Base-by-base conservation (phyloP, 2,329 filamentous ascomycete genomes). In the Hypoxylon sp. region DNA sequence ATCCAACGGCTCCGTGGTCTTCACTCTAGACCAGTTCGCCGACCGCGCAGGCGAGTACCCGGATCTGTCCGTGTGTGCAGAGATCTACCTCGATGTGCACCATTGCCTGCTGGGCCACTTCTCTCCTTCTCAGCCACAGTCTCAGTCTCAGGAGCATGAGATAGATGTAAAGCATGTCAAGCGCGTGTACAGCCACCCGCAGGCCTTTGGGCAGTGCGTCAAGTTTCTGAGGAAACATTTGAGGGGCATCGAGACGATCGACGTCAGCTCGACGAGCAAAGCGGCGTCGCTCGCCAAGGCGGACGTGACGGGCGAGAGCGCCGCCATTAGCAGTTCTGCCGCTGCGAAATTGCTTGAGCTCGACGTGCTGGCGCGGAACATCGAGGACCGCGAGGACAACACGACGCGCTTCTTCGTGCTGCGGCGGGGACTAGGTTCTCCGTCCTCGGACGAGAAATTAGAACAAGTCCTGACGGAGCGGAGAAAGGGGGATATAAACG, bases 201-300 rank as follows among this genome's bases (percentile, higher is more conserved):
- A 99, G 81, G 96, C 94, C 29, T 97, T 96, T 85, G 94, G 94
- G 27, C 96, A 99, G 82, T 98, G 94, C 80, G 89, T 90, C 48
- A 80, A 77, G 7, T 97, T 97, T 80, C 86, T 98, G 27, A 84
- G 86, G 7, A 83, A 85, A 29, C 84, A 92, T 74, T 87, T 97
- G 68, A 90, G 89, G 73, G 88, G 88, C 48, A 85, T 91, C n/a
- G 93, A 97, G 81, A 87, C 90, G 57, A 88, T 95, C 66, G 94
- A 98, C 77, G 91, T 93, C 47, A 92, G 90, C 67, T 96, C 74
- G 29, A 99, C 96, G 5, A 94, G 92, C 73, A 90, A 89, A 70
- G 96, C 93, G 0, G 95, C 94, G 0, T 89, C 95, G 80, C 86
- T 97, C 39, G 92, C 92, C 0, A 83, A 85, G 44, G 87, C 88